Conservation (phyloP, 306 rosid species). For the Pyrus pyrifolia region DNA sequence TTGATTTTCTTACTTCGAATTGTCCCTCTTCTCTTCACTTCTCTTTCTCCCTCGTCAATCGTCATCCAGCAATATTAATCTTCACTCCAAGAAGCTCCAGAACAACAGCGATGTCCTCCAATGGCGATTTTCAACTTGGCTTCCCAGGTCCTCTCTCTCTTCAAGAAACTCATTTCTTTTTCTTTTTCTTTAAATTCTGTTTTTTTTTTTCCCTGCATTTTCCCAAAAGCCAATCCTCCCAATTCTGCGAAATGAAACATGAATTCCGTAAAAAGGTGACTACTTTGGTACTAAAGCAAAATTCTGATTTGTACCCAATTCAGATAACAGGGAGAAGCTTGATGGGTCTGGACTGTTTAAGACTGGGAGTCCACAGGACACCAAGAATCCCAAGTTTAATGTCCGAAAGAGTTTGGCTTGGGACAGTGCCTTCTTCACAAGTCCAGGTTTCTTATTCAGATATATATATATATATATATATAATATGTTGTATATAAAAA, state of each 20-base stretch:
- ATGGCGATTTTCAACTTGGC: background rate
- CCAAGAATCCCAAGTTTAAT: slow-evolving; percentile 21
- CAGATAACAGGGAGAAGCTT: slow-evolving; percentile 40
- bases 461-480: background rate
- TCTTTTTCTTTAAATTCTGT: background rate
- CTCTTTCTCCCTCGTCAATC: background rate
- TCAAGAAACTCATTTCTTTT: background rate
- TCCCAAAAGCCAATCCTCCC: background rate
- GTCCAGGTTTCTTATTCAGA: slow-evolving; percentile 36
- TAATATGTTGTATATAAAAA: background rate
- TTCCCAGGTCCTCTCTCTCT: slow-evolving; percentile 5
- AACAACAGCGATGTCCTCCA: background rate
- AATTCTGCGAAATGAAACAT: background rate
- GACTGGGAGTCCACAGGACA: slow-evolving; percentile 8
- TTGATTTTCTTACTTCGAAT: background rate
- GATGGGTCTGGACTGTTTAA: slow-evolving; percentile 24
- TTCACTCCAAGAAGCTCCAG: background rate
- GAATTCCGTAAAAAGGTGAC: background rate
- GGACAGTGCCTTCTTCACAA: slow-evolving; percentile 65
- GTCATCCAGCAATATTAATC: background rate
- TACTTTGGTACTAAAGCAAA: background rate
- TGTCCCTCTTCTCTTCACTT: background rate
- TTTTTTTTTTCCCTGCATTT: background rate
- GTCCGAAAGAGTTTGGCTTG: slow-evolving; percentile 64
- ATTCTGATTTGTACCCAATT: background rate